Evolutionary conservation across 768 basidiomycete genomes (phyloP), one percentile per base, ranked within the genome.

Genomic region (Pleurotus cornucopiae): DNA sequence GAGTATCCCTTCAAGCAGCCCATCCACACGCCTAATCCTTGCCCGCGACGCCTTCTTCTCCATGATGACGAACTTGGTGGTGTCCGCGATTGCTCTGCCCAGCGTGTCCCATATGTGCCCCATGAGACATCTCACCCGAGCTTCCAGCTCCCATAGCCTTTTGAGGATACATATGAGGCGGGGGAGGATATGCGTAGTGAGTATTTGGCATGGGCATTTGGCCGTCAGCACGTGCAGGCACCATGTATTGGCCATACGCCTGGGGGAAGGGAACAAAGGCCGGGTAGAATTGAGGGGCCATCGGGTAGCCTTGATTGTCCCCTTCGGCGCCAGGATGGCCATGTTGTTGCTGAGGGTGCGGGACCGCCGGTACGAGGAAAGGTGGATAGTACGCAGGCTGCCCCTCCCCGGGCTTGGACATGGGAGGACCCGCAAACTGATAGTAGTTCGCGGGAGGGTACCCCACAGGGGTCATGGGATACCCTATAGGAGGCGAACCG

Each of bases 381-480:
- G 67, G 64, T 47, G 79, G 78, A 63, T 76, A 75, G 69, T 82
- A 86, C 41, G 81, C 63, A 39, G 81, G 73, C 20, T 71, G 69
- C 60, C 79, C 73, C 49, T 75, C 73, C n/a, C 78, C 77, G 18
- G 81, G 80, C 67, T 84, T 84, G 43, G 77, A 68, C 56, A 76
- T 66, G 57, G 74, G 67, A 39, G 75, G 70, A 21, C 82, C 71
- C 68, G 83, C 84, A 61, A 83, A 81, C 62, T 76, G 72, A 58
- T 81, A 84, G 60, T 80, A 80, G 43, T 76, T 46, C 14, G 54
- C 76, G 46, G 81, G 74, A 49, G 80, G 77, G 61, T 82, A 83
- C 49, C 77, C 74, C 38, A 83, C 68, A 13, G 72, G 75, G 11
- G 73, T 70, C 69, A 84, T 74, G 69, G 81, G 86, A 49, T 77